Conservation (phyloP, 192 early-diverging fungal genomes). For the Linnemannia exigua region DNA sequence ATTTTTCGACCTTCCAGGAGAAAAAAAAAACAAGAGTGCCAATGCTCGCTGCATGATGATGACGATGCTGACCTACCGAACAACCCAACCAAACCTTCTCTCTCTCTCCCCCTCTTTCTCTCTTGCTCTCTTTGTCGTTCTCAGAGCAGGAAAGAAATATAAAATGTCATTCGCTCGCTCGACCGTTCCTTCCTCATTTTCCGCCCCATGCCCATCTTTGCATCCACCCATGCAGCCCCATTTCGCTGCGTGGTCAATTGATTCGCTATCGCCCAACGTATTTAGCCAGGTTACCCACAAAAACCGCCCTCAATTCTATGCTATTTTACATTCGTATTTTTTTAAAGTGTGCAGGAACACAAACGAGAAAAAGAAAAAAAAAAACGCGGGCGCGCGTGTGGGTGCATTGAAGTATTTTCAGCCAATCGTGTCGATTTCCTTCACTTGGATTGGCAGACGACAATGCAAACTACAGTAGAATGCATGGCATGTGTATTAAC, state of each 20-base stretch:
- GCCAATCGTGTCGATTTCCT: neutral
- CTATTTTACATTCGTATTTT: neutral
- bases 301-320: neutral
- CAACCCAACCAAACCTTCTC: neutral
- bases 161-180: constrained; percentile 2
- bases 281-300: neutral
- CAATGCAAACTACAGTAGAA: too few relatives aligned
- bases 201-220: neutral
- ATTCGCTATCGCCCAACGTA: neutral
- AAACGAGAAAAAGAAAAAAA: neutral
- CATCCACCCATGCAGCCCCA: neutral
- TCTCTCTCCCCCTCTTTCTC: neutral
- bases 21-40: neutral
- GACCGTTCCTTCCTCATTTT: neutral
- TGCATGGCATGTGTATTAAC: too few relatives aligned
- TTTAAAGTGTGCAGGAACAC: too few relatives aligned
- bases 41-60: constrained; percentile 3
- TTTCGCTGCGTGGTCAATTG: neutral
- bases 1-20: neutral
- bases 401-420: neutral
- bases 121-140: neutral
- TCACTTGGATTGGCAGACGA: neutral
- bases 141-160: neutral
- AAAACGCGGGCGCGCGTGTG: neutral
- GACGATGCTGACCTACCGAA: neutral